These are phyloP conservation scores for Purpureocillium lavendulum DNA, from an alignment of 2,329 filamentous ascomycete species.

Conservation along the genomic window DNA sequence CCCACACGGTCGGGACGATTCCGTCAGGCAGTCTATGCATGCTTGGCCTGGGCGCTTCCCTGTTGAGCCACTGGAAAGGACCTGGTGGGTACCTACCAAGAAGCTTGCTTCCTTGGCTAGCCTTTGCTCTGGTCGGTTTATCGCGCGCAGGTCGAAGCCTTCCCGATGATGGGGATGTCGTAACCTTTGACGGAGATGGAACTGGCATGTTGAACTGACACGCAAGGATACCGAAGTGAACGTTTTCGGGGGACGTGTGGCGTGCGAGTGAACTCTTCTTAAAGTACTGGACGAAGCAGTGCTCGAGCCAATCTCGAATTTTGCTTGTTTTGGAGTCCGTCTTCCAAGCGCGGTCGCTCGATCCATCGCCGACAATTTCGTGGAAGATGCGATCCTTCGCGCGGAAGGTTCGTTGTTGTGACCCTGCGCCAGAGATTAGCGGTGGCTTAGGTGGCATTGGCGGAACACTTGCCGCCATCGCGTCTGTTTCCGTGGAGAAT, in stretches of 20 bases:
- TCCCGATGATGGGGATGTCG: too few species aligned
- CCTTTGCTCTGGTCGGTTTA: too few species aligned
- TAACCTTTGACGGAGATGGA: neutral
- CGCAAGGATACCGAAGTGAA: conserved; percentile 31
- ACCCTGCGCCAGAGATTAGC: too few species aligned
- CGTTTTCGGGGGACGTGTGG: conserved; percentile 23
- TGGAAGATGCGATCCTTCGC: conserved; percentile 9
- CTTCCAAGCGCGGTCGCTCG: conserved; percentile 23
- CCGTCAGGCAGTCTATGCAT: too few species aligned
- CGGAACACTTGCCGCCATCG: neutral
- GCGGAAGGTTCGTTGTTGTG: conserved; percentile 5
- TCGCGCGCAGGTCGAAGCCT: too few species aligned
- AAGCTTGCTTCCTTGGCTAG: too few species aligned
- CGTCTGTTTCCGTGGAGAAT: neutral
- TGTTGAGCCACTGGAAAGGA: too few species aligned
- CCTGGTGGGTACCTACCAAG: too few species aligned
- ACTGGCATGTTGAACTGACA: conserved; percentile 28
- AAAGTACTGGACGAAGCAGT: conserved; percentile 27
- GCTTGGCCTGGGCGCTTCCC: too few species aligned
- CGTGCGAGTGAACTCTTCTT: conserved; percentile 21
- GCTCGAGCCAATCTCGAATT: conserved; percentile 28
- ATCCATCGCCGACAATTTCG: conserved; percentile 20
- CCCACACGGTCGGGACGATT: too few species aligned
- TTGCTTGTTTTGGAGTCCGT: conserved; percentile 24
- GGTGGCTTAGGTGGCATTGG: too few species aligned